phyloP scores from a whole-genome alignment of 2,329 filamentous ascomycete genomes.

The Pseudohalonectria lignicola region DNA sequence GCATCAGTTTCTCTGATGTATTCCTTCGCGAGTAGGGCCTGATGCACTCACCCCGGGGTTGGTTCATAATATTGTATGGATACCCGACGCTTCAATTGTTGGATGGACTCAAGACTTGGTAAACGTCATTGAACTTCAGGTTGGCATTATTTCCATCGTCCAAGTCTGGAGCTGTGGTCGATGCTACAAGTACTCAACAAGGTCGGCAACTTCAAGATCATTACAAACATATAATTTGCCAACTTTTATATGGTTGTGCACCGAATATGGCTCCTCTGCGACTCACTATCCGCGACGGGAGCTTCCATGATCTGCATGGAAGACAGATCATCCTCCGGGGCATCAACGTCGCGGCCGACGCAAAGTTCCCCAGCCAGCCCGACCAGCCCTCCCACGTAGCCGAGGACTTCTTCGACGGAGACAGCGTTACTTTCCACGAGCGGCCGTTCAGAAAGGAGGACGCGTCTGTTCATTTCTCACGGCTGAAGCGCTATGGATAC shows the following conservation, averaged over 20 bases:
- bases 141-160: no score
- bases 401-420: slow-evolving; percentile 81
- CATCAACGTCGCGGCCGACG: slow-evolving; percentile 86
- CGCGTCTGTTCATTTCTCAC: slow-evolving; percentile 75
- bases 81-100: no score
- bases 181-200: no score
- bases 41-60: no score
- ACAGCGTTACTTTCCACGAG: slow-evolving; percentile 79
- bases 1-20: no score
- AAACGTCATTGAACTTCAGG: no score
- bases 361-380: slow-evolving; percentile 77
- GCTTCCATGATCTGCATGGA: slow-evolving; percentile 71
- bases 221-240: neutral
- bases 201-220: neutral
- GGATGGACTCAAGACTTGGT: no score
- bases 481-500: slow-evolving; percentile 82
- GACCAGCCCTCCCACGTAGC: slow-evolving; percentile 69
- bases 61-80: no score
- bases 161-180: no score
- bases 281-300: slow-evolving; percentile 72
- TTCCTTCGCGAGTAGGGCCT: no score
- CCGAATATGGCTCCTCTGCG: slow-evolving; percentile 59
- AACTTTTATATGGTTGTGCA: neutral
- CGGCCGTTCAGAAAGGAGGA: slow-evolving; percentile 77
- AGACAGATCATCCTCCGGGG: slow-evolving; percentile 83